phyloP scores from a whole-genome alignment of 305 asterid genomes.

The Caryopteris hybrid region DNA sequence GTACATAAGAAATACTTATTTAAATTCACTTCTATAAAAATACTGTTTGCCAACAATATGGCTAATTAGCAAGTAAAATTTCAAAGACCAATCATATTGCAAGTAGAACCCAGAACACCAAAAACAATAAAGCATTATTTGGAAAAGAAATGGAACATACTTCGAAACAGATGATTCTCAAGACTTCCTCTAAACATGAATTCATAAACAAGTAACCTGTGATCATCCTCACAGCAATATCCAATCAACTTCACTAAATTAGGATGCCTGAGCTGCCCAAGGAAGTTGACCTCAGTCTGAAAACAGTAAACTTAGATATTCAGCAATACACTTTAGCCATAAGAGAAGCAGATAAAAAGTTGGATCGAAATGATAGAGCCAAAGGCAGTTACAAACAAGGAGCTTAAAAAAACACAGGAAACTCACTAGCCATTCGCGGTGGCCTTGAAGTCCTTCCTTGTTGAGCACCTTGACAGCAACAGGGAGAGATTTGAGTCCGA shows the following conservation, averaged over 20 bases:
- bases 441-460: conserved; percentile 98
- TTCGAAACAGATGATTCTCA: conserved; percentile 95
- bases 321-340: conserved; percentile 2
- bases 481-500: conserved; percentile 90
- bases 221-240: conserved; percentile 99
- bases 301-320: conserved; percentile 2
- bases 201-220: conserved; percentile 88
- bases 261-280: conserved; percentile 95
- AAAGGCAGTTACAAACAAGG: neutral
- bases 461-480: conserved; percentile 98
- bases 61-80: neutral
- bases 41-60: neutral
- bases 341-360: neutral
- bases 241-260: conserved; percentile 96
- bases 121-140: conserved; percentile 7
- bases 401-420: neutral
- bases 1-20: neutral
- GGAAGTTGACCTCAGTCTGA: conserved; percentile 95
- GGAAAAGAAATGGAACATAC: conserved; percentile 46
- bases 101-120: neutral
- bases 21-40: neutral
- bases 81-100: neutral
- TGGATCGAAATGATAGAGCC: neutral
- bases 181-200: conserved; percentile 99
- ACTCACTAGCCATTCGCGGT: conserved; percentile 97